phyloP scores from a whole-genome alignment of 2,329 filamentous ascomycete genomes.

The Epicoccum nigrum region DNA sequence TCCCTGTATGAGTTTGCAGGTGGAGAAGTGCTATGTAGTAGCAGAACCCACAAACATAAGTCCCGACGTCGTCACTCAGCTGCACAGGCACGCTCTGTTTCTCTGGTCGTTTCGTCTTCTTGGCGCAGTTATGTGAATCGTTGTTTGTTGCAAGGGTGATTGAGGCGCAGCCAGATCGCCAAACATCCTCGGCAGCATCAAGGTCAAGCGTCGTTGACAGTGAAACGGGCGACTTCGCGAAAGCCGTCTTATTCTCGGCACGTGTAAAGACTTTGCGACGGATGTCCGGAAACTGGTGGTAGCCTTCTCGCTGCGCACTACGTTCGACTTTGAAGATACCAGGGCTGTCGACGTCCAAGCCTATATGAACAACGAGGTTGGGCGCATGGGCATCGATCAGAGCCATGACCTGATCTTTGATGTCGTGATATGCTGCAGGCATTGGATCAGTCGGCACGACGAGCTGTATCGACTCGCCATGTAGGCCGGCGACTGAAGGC shows the following conservation, averaged over 20 bases:
- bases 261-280: conserved; percentile 56
- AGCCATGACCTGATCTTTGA: conserved; percentile 67
- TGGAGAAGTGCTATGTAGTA: conserved; percentile 49
- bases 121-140: conserved; percentile 3
- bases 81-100: conserved; percentile 37
- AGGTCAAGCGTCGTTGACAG: conserved; percentile 35
- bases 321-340: conserved; percentile 74
- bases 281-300: conserved; percentile 69
- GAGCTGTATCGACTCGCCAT: conserved; percentile 57
- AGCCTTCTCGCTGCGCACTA: conserved; percentile 73
- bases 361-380: conserved; percentile 77
- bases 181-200: conserved; percentile 20
- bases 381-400: conserved; percentile 60
- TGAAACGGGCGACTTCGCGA: conserved; percentile 28
- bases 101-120: conserved; percentile 9
- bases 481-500: conserved; percentile 9
- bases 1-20: conserved; percentile 27
- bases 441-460: conserved; percentile 70
- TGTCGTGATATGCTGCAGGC: conserved; percentile 71
- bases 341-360: conserved; percentile 69
- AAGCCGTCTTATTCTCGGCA: conserved; percentile 32
- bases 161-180: conserved; percentile 20
- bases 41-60: conserved; percentile 54
- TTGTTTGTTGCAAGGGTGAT: conserved; percentile 5
- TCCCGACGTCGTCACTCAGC: conserved; percentile 50